Evolutionary conservation across 371 early-diverging fungal species (phyloP).

Genomic region (Mortierella sp.): DNA sequence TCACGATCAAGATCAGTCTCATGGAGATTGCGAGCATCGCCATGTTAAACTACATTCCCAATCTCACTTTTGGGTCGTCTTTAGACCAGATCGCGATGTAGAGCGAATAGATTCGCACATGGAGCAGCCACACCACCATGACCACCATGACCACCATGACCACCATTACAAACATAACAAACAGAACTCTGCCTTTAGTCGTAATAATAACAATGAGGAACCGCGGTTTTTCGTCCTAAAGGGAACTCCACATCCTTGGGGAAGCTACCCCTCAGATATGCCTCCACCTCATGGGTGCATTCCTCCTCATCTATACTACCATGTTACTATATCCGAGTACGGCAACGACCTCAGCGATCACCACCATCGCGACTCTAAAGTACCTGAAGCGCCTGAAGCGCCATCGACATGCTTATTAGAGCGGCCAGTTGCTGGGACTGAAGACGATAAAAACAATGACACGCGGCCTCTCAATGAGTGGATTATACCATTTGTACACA

Average conservation of each 20-base stretch:
- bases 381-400: too few relatives aligned
- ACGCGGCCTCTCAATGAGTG: conserved; percentile 5
- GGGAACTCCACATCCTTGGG: conserved; percentile 38
- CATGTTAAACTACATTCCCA: background rate
- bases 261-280: conserved; percentile 30
- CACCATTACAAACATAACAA: background rate
- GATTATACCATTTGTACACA: conserved; percentile 34
- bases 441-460: background rate
- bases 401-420: too few relatives aligned
- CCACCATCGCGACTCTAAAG: too few relatives aligned
- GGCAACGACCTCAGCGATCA: background rate
- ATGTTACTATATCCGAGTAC: conserved; percentile 7
- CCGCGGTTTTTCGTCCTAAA: conserved; percentile 13
- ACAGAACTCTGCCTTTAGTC: too few relatives aligned
- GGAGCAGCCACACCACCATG: background rate
- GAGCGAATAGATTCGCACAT: background rate
- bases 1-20: conserved; percentile 1
- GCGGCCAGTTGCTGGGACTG: too few relatives aligned
- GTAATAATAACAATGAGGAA: background rate
- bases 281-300: conserved; percentile 42
- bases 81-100: conserved; percentile 7
- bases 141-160: background rate
- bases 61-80: conserved; percentile 24
- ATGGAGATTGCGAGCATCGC: background rate
- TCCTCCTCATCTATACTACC: conserved; percentile 47